A percentile compares a stretch with the other conserved stretches of the same genome.
Evolutionary conservation across 306 rosid genomes (phyloP).

Genomic region (Lathyrus oleraceus): DNA sequence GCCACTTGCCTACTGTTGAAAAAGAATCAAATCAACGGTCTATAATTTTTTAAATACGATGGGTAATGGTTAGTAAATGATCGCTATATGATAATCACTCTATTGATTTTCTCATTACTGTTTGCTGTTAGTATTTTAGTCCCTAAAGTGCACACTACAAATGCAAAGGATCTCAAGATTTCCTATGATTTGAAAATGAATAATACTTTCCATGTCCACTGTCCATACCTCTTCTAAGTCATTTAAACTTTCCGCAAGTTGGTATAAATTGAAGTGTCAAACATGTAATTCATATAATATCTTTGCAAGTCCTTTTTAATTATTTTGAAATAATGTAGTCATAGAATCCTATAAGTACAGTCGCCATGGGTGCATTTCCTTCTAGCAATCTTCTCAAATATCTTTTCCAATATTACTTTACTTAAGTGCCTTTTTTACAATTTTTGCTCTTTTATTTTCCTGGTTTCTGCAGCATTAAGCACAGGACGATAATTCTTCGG

Average conservation of each 20-base stretch:
- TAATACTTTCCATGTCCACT: constrained; percentile 6
- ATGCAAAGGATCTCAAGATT: constrained; percentile 15
- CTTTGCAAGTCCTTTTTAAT: not conserved
- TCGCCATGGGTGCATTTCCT: constrained; percentile 11
- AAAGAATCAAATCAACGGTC: not conserved
- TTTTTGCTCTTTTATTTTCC: constrained; percentile 20
- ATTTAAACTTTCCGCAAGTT: not conserved
- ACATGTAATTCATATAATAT: not conserved
- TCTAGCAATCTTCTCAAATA: constrained; percentile 10
- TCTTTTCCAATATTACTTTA: constrained; percentile 6
- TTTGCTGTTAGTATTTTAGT: not conserved
- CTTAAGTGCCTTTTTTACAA: not conserved
- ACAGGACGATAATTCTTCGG: constrained; percentile 70
- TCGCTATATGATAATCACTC: not conserved
- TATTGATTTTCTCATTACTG: not conserved
- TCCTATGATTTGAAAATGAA: not conserved
- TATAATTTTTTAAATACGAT: not conserved
- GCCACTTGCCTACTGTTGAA: not conserved
- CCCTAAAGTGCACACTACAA: not conserved
- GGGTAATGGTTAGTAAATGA: constrained; percentile 10
- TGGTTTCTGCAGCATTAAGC: constrained; percentile 70
- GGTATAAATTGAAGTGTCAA: not conserved
- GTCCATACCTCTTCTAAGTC: not conserved
- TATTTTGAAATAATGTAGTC: constrained; percentile 2
- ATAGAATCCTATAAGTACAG: not conserved